Percentiles rank a stretch among this genome's conserved stretches.
These are phyloP conservation scores for Perkinsus olseni DNA, from an alignment of 169 alveolate genomes.

Conservation along the genomic window DNA sequence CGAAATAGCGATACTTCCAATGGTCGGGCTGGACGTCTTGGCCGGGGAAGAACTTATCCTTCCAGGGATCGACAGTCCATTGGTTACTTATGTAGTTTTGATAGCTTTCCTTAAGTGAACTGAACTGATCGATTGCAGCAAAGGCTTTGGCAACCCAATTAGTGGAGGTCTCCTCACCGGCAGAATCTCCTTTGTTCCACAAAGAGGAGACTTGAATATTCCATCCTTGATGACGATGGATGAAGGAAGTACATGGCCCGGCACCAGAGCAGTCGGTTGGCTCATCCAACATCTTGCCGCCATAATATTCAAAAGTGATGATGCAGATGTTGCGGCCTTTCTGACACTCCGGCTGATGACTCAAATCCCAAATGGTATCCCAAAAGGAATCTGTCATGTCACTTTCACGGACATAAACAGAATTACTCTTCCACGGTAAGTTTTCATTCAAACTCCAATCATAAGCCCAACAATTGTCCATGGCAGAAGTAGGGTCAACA, in stretches of 20 bases:
- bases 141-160: not conserved
- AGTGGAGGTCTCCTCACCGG: not conserved
- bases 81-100: not conserved
- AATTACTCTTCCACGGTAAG: not conserved
- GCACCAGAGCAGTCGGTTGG: not conserved
- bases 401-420: not conserved
- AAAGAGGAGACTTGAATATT: not conserved
- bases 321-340: not conserved
- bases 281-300: not conserved
- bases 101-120: not conserved
- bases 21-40: not conserved
- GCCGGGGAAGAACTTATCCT: not conserved
- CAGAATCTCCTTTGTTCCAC: not conserved
- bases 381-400: not conserved
- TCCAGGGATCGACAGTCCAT: not conserved
- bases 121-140: not conserved
- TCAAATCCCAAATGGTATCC: not conserved
- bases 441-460: not conserved
- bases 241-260: not conserved
- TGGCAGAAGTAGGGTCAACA: not conserved
- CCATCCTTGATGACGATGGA: not conserved
- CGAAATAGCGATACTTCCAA: not conserved
- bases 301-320: not conserved
- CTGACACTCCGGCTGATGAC: not conserved
- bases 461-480: not conserved